Conservation (phyloP, 176 grass and related monocot genomes). For the Coix lacrymajobi region DNA sequence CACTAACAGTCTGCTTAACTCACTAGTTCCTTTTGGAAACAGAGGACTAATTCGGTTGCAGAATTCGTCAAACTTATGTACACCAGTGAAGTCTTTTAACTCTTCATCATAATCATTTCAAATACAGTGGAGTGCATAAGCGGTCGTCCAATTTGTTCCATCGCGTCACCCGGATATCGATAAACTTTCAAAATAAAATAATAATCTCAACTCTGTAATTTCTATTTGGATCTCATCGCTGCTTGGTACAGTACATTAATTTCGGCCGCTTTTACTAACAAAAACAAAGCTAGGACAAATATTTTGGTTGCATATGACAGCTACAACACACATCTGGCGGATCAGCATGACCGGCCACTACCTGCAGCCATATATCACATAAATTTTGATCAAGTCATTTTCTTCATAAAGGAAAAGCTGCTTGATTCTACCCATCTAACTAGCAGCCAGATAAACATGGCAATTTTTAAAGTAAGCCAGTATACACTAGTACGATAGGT, state of each 20-base stretch:
- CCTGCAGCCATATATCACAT: not conserved
- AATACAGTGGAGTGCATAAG: no score
- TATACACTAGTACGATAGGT: not conserved
- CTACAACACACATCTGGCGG: not conserved
- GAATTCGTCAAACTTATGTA: not conserved
- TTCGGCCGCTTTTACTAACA: conserved; percentile 9
- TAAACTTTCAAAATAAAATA: no score
- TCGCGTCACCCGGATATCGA: no score
- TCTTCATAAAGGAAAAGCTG: not conserved
- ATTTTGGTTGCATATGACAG: not conserved
- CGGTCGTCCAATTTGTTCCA: no score
- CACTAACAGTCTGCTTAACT: not conserved
- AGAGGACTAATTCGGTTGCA: not conserved
- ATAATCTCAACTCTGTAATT: no score
- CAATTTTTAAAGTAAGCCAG: not conserved
- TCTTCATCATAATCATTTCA: no score
- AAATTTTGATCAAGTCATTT: conserved; percentile 3
- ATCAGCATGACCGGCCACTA: not conserved
- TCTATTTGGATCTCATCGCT: not conserved
- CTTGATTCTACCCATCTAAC: not conserved
- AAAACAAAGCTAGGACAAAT: not conserved
- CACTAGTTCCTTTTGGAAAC: not conserved
- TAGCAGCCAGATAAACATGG: not conserved
- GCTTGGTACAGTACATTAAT: not conserved
- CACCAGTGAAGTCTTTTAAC: no score